Evolutionary conservation across 768 basidiomycete genomes (phyloP).

Genomic region (Dioszegia crocea): DNA sequence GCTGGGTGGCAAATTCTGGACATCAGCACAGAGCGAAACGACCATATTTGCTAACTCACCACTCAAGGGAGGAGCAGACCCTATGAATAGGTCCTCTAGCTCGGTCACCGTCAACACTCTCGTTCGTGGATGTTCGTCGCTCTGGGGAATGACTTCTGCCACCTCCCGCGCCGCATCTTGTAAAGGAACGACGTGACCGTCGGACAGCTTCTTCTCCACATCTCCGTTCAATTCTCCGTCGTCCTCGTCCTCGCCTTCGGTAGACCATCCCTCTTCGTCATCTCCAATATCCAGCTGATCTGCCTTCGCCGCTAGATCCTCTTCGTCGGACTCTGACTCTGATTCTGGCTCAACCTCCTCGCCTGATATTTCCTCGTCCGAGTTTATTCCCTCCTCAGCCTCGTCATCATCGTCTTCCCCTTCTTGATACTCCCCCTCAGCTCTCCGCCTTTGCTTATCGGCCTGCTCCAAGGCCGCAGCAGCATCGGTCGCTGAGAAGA

Average conservation of each 20-base stretch:
- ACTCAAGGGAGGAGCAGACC: slow-evolving; percentile 36
- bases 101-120: slow-evolving; percentile 79
- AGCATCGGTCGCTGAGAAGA: slow-evolving; percentile 92
- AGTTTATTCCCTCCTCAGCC: slow-evolving; percentile 51
- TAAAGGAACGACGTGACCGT: slow-evolving; percentile 42
- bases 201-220: slow-evolving; percentile 44
- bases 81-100: slow-evolving; percentile 72
- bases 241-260: slow-evolving; percentile 32
- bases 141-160: slow-evolving; percentile 24
- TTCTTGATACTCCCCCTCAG: slow-evolving; percentile 62
- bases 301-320: slow-evolving; percentile 50
- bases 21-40: neutral
- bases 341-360: slow-evolving; percentile 20
- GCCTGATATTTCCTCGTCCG: slow-evolving; percentile 35
- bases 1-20: slow-evolving; percentile 42
- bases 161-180: slow-evolving; percentile 45
- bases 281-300: slow-evolving; percentile 42
- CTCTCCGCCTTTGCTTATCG: slow-evolving; percentile 48
- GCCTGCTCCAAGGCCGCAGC: slow-evolving; percentile 73
- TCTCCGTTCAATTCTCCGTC: slow-evolving; percentile 25
- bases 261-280: slow-evolving; percentile 40
- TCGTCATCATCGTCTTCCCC: slow-evolving; percentile 61
- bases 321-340: slow-evolving; percentile 35
- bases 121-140: slow-evolving; percentile 54
- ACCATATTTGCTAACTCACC: slow-evolving; percentile 19